A percentile compares a stretch with the other conserved stretches of the same genome.
These are phyloP conservation scores for Solanum sitiens DNA, from an alignment of 257 asterid genomes.

Conservation along the genomic window DNA sequence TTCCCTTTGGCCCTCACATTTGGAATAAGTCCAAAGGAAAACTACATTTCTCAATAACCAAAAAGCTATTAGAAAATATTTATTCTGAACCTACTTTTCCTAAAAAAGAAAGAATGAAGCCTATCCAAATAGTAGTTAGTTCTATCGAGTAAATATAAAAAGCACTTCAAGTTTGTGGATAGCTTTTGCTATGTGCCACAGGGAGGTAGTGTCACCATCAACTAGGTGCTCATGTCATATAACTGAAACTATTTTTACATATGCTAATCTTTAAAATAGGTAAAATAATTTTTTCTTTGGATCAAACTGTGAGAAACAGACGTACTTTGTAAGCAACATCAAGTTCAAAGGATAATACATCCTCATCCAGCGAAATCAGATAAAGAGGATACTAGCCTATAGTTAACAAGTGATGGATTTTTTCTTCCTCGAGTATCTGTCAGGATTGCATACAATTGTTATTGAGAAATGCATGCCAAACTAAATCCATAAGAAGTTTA, in stretches of 20 bases:
- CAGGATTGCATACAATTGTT: too few species aligned
- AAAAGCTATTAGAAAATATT: neutral
- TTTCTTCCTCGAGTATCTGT: too few species aligned
- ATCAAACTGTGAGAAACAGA: too few species aligned
- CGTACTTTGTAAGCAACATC: too few species aligned
- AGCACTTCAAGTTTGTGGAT: slow-evolving; percentile 87
- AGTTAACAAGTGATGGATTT: too few species aligned
- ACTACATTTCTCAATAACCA: slow-evolving; percentile 37
- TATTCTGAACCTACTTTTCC: neutral
- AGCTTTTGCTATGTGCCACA: slow-evolving; percentile 94
- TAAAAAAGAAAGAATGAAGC: neutral
- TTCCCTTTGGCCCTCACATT: slow-evolving; percentile 96
- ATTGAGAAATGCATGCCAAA: too few species aligned
- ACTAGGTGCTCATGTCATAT: slow-evolving; percentile 60
- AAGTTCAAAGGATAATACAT: too few species aligned
- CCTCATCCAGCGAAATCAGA: too few species aligned
- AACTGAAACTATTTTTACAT: slow-evolving; percentile 18
- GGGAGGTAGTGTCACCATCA: slow-evolving; percentile 81
- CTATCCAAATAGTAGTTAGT: neutral
- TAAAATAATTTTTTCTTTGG: neutral
- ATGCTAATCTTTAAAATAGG: slow-evolving; percentile 1
- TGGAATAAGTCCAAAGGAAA: slow-evolving; percentile 81
- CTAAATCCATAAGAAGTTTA: too few species aligned
- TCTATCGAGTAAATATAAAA: neutral
- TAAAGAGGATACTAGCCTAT: too few species aligned